Percentiles rank a stretch among this genome's conserved stretches.
Evolutionary conservation across 2,329 filamentous ascomycete species (phyloP).

Genomic region (Pseudopithomyces maydicus): DNA sequence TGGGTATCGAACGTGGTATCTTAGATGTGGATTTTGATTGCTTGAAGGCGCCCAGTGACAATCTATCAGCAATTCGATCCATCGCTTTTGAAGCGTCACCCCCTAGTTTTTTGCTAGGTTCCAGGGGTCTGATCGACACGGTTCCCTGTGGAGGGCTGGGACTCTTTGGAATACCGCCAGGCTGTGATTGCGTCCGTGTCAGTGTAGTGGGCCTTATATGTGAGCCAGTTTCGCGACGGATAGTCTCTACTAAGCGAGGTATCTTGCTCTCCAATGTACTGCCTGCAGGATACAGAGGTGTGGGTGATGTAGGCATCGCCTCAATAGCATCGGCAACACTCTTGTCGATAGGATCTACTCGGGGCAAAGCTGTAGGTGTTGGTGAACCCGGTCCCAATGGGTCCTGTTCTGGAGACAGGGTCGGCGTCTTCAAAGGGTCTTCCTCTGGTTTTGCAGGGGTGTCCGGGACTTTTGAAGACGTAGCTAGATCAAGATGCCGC

Average conservation of each 20-base stretch:
- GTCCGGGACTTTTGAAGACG: conserved; percentile 49
- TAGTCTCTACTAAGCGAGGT: conserved; percentile 43
- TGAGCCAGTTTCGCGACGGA: conserved; percentile 32
- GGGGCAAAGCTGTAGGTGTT: conserved; percentile 34
- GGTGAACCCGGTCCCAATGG: conserved; percentile 32
- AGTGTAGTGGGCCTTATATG: conserved; percentile 29
- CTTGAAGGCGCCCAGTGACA: conserved; percentile 71
- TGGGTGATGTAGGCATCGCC: conserved; percentile 38
- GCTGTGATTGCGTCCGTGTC: conserved; percentile 44
- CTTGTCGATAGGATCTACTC: conserved; percentile 43
- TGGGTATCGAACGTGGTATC: conserved; percentile 79
- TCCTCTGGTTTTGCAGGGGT: conserved; percentile 23
- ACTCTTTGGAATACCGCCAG: conserved; percentile 35
- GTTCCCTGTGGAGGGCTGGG: conserved; percentile 20
- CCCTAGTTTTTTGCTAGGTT: conserved; percentile 31
- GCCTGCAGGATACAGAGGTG: conserved; percentile 20
- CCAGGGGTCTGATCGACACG: conserved; percentile 17
- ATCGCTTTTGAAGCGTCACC: conserved; percentile 46
- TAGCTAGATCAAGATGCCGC: conserved; percentile 65
- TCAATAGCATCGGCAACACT: conserved; percentile 40
- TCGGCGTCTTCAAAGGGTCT: conserved; percentile 33
- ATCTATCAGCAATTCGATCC: conserved; percentile 77
- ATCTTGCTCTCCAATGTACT: conserved; percentile 42
- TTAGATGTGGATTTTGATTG: conserved; percentile 66
- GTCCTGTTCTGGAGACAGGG: conserved; percentile 22